A percentile compares a stretch with the other conserved stretches of the same genome.
phyloP scores from a whole-genome alignment of 257 asterid genomes.

The Galeopsis tetrahit region DNA sequence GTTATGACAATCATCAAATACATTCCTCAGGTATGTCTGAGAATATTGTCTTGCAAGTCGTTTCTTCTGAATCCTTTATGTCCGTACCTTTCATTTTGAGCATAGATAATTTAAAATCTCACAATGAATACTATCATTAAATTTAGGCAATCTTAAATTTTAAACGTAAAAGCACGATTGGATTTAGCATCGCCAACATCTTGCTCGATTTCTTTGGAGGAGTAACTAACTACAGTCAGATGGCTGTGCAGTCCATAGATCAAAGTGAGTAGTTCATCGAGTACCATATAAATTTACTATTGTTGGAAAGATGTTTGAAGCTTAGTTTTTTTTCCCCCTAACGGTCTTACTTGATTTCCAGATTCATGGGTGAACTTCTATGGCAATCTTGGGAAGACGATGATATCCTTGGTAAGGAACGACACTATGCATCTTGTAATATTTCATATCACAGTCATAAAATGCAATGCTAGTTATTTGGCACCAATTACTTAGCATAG shows the following conservation, averaged over 20 bases:
- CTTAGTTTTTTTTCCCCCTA: not conserved
- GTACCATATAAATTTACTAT: not conserved
- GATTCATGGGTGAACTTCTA: slow-evolving; percentile 90
- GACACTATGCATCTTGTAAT: not conserved
- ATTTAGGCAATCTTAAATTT: slow-evolving; percentile 73
- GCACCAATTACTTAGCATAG: not conserved
- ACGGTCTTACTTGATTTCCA: slow-evolving; percentile 33
- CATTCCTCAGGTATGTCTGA: slow-evolving; percentile 84
- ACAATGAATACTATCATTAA: slow-evolving; percentile 7
- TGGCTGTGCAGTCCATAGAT: slow-evolving; percentile 91
- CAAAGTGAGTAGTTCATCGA: slow-evolving; percentile 62
- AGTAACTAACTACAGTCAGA: slow-evolving; percentile 72
- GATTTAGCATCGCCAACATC: slow-evolving; percentile 93
- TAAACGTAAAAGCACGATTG: slow-evolving; percentile 78
- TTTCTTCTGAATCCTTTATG: not conserved
- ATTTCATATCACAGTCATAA: not conserved
- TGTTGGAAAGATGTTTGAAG: not conserved
- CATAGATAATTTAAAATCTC: slow-evolving; percentile 5
- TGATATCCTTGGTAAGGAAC: slow-evolving; percentile 79
- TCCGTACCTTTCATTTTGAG: not conserved
- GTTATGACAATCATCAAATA: slow-evolving; percentile 88
- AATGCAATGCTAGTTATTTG: not conserved
- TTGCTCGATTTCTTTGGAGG: slow-evolving; percentile 91
- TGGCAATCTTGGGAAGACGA: slow-evolving; percentile 90
- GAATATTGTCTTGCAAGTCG: not conserved